Conservation (phyloP, 2,329 filamentous ascomycete species). For the Aspergillus oerlinghausenensis region DNA sequence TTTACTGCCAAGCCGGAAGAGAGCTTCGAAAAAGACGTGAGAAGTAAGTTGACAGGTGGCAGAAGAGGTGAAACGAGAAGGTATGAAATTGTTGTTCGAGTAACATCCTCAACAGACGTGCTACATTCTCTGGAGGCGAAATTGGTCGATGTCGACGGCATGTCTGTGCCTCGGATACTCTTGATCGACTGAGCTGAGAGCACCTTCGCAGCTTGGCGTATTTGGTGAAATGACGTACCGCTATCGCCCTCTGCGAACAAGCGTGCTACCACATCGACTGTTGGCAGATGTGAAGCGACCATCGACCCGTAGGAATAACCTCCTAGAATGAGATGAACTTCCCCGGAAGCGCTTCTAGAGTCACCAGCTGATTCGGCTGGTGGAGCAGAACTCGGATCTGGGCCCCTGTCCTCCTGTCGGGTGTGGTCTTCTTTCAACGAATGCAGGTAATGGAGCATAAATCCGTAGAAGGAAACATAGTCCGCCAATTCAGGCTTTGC, state of each 20-base stretch:
- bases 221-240: constrained; percentile 62
- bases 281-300: constrained; percentile 68
- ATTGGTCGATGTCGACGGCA: neutral
- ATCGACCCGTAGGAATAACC: constrained; percentile 92
- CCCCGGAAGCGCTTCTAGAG: neutral
- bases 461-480: constrained; percentile 76
- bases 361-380: neutral
- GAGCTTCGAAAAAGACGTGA: constrained; percentile 55
- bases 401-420: neutral
- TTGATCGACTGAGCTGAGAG: constrained; percentile 61
- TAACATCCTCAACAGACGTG: constrained; percentile 12
- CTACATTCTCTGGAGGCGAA: constrained; percentile 8
- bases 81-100: constrained; percentile 33
- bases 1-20: constrained; percentile 28
- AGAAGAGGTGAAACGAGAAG: constrained; percentile 64
- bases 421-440: constrained; percentile 39
- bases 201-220: constrained; percentile 64
- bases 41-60: constrained; percentile 53
- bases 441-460: constrained; percentile 70
- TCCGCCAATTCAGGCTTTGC: constrained; percentile 75
- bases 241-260: constrained; percentile 51
- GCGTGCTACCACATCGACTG: constrained; percentile 53
- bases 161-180: constrained; percentile 27
- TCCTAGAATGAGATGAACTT: constrained; percentile 54
- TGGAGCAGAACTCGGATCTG: neutral